phyloP scores from a whole-genome alignment of 164 flowering plant genomes.

The Umbellularia californica region DNA sequence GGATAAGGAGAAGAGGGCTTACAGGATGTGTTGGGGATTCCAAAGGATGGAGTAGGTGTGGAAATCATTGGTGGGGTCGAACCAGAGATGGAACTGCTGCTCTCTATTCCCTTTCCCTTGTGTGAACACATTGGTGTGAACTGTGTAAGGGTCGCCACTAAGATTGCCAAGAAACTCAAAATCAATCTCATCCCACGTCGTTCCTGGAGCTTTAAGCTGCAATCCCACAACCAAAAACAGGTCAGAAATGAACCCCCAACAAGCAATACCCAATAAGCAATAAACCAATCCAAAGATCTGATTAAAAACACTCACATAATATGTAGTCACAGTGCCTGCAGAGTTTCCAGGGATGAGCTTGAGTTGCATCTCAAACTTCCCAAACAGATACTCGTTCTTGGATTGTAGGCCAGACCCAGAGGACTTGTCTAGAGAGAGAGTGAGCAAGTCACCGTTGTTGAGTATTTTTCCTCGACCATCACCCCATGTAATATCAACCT shows the following conservation, averaged over 20 bases:
- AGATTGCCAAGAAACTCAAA: constrained; percentile 7
- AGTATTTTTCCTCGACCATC: constrained; percentile 5
- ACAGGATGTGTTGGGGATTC: constrained; percentile 9
- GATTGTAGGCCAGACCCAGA: constrained; percentile 37
- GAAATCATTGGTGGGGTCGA: constrained; percentile 6
- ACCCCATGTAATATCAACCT: constrained; percentile 11
- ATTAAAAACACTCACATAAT: constrained; percentile 20
- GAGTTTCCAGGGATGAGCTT: constrained; percentile 39
- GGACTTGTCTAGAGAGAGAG: constrained; percentile 28
- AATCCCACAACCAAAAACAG: background rate
- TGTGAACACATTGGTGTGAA: constrained; percentile 28
- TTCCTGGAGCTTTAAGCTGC: constrained; percentile 1
- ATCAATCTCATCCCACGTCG: constrained; percentile 5
- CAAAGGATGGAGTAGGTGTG: constrained; percentile 9
- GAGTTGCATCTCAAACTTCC: constrained; percentile 30
- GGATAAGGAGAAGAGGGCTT: background rate
- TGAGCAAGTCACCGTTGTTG: constrained; percentile 16
- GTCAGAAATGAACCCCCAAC: constrained; percentile 11
- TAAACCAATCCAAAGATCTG: background rate
- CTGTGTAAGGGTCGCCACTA: constrained; percentile 3
- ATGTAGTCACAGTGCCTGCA: constrained; percentile 39
- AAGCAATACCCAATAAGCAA: background rate
- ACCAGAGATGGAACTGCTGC: constrained; percentile 26
- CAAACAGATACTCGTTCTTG: constrained; percentile 27
- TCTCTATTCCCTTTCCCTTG: constrained; percentile 33